Evolutionary conservation across 179 eudicot genomes (phyloP).

Genomic region (Carnegiea gigantea): DNA sequence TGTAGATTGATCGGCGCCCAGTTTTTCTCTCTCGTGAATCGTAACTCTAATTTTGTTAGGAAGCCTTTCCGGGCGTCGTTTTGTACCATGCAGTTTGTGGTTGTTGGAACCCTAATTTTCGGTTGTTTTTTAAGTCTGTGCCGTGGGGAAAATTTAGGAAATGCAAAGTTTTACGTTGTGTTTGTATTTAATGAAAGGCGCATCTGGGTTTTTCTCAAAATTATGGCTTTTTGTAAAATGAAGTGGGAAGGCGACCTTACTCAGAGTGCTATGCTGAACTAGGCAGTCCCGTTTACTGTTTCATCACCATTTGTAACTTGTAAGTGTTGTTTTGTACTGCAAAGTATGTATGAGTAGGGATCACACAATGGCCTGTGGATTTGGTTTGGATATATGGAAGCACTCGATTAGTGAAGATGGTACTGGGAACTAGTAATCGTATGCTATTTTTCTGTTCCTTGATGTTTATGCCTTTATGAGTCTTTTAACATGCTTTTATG

Average conservation of each 20-base stretch:
- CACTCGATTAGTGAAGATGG: not conserved
- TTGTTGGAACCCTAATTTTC: not conserved
- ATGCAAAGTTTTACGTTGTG: not conserved
- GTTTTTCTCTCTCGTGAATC: too few species aligned
- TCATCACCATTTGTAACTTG: not conserved
- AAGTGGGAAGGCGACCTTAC: not conserved
- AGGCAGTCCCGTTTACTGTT: not conserved
- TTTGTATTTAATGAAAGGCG: not conserved
- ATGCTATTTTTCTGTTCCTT: not conserved
- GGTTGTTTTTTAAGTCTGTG: not conserved
- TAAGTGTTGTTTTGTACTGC: not conserved
- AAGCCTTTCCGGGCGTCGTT: not conserved
- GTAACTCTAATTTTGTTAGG: slow-evolving; percentile 1
- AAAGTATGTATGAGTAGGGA: not conserved
- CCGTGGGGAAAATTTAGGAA: not conserved
- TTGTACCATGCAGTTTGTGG: not conserved
- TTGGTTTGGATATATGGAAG: not conserved
- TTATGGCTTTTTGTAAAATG: not conserved
- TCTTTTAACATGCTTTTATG: not conserved
- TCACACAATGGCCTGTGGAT: not conserved
- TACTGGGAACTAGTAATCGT: not conserved
- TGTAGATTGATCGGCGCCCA: not conserved
- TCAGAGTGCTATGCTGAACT: not conserved
- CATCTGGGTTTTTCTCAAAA: not conserved
- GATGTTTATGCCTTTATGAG: not conserved